Percentiles rank a stretch among this genome's conserved stretches.
Conservation (phyloP, 2,329 filamentous ascomycete species). For the Pestalotiopsis sp. region DNA sequence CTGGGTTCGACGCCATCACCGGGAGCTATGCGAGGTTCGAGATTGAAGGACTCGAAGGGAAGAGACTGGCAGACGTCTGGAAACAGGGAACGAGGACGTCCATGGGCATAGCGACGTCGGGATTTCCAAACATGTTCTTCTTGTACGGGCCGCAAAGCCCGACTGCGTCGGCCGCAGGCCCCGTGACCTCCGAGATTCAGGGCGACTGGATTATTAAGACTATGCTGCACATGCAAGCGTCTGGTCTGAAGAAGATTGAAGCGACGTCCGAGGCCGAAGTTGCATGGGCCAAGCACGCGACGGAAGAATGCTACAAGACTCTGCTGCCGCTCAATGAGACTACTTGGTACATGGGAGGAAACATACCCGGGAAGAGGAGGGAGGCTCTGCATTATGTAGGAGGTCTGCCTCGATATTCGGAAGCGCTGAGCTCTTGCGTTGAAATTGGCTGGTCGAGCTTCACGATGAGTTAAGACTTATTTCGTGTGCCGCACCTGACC, state of each 20-base stretch:
- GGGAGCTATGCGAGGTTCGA: not conserved
- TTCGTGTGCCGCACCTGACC: not conserved
- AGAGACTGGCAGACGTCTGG: not conserved
- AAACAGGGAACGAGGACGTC: not conserved
- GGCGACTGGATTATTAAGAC: not conserved
- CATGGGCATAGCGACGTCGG: not conserved
- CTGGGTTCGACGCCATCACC: not conserved
- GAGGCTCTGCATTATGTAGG: not conserved
- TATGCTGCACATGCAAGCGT: not conserved
- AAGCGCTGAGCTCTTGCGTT: not conserved
- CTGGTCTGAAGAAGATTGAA: not conserved
- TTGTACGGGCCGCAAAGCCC: not conserved
- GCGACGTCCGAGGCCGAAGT: not conserved
- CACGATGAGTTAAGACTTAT: not conserved
- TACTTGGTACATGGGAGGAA: not conserved
- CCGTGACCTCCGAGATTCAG: not conserved
- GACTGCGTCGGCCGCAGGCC: not conserved
- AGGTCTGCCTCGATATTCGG: not conserved
- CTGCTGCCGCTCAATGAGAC: not conserved
- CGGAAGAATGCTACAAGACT: not conserved
- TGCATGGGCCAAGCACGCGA: not conserved
- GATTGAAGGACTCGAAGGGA: not conserved
- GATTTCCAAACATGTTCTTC: not conserved
- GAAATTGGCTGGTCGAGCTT: not conserved
- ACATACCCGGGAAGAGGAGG: not conserved